phyloP scores from a whole-genome alignment of 352 stramenopile species.

The Globisporangium nagaii region DNA sequence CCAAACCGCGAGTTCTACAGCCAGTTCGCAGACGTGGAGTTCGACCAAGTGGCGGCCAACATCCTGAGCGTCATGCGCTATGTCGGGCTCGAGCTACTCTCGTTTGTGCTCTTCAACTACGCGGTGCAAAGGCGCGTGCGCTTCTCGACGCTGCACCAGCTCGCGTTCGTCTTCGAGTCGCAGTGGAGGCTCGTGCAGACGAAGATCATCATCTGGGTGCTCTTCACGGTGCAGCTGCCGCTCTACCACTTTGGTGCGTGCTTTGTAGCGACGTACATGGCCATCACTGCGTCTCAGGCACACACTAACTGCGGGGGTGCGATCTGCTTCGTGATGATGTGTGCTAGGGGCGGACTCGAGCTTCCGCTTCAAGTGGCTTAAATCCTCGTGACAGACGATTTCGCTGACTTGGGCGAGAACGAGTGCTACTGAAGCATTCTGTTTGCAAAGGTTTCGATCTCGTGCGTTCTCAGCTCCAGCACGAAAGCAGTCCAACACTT shows the following conservation, averaged over 20 bases:
- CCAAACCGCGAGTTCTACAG: slow-evolving; percentile 20
- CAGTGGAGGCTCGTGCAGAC: slow-evolving; percentile 29
- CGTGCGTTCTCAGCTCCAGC: too few species aligned
- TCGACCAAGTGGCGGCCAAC: background rate
- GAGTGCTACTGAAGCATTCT: too few species aligned
- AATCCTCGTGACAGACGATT: too few species aligned
- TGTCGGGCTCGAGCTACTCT: slow-evolving; percentile 23
- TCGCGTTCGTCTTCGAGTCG: slow-evolving; percentile 26
- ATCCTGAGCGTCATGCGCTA: slow-evolving; percentile 19
- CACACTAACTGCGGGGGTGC: too few species aligned
- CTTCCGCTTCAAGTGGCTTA: too few species aligned
- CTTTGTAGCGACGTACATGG: too few species aligned
- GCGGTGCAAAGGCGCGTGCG: slow-evolving; percentile 7
- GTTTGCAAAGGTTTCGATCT: too few species aligned
- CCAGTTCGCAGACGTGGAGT: slow-evolving; percentile 8
- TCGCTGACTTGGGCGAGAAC: too few species aligned
- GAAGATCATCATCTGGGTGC: slow-evolving; percentile 28
- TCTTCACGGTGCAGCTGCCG: slow-evolving; percentile 16
- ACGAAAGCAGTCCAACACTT: too few species aligned
- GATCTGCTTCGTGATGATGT: too few species aligned
- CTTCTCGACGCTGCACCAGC: slow-evolving; percentile 26
- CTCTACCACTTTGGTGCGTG: slow-evolving; percentile 20
- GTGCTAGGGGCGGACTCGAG: too few species aligned
- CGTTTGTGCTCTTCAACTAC: slow-evolving; percentile 27
- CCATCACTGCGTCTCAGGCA: too few species aligned